These are phyloP conservation scores for Ramicandelaber brevisporus DNA, from an alignment of 192 early-diverging fungal genomes.

Conservation along the genomic window DNA sequence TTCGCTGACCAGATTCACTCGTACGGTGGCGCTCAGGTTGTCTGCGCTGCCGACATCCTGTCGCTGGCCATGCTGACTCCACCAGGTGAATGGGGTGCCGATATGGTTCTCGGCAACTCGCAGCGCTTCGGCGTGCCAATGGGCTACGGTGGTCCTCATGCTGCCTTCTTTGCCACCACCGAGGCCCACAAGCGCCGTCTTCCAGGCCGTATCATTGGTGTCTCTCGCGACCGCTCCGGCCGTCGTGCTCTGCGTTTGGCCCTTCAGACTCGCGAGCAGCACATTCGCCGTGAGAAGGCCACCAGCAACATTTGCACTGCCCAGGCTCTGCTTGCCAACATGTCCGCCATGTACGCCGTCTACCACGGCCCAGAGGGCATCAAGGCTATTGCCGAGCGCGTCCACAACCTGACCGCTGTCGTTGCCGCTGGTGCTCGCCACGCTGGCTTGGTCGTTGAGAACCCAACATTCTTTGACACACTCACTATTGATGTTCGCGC, in stretches of 20 bases:
- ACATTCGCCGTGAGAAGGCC: slow-evolving; percentile 97
- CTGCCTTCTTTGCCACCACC: slow-evolving; percentile 92
- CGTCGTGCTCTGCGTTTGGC: slow-evolving; percentile 80
- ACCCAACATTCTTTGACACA: slow-evolving; percentile 83
- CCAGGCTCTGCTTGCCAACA: slow-evolving; percentile 95
- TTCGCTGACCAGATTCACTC: slow-evolving; percentile 56
- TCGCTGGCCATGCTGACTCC: slow-evolving; percentile 72
- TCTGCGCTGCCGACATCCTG: slow-evolving; percentile 82
- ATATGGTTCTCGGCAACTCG: slow-evolving; percentile 92
- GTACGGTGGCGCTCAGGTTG: slow-evolving; percentile 56
- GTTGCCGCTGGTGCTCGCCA: slow-evolving; percentile 48
- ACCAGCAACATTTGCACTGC: slow-evolving; percentile 98
- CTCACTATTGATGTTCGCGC: slow-evolving; percentile 46
- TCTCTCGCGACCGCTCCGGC: slow-evolving; percentile 76
- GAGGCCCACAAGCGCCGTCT: slow-evolving; percentile 83
- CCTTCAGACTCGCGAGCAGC: slow-evolving; percentile 95
- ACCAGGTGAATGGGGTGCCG: slow-evolving; percentile 89
- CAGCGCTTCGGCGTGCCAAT: slow-evolving; percentile 98
- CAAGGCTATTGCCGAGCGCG: slow-evolving; percentile 65
- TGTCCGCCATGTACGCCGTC: slow-evolving; percentile 97
- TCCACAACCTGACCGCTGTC: slow-evolving; percentile 71
- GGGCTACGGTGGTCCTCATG: slow-evolving; percentile 97
- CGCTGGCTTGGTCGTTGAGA: slow-evolving; percentile 61
- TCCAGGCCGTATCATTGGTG: slow-evolving; percentile 87
- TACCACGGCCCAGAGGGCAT: slow-evolving; percentile 95